Percentiles rank a stretch among this genome's conserved stretches.
These are phyloP conservation scores for Fomitopsis serialis DNA, from an alignment of 768 basidiomycete species.

Conservation along the genomic window DNA sequence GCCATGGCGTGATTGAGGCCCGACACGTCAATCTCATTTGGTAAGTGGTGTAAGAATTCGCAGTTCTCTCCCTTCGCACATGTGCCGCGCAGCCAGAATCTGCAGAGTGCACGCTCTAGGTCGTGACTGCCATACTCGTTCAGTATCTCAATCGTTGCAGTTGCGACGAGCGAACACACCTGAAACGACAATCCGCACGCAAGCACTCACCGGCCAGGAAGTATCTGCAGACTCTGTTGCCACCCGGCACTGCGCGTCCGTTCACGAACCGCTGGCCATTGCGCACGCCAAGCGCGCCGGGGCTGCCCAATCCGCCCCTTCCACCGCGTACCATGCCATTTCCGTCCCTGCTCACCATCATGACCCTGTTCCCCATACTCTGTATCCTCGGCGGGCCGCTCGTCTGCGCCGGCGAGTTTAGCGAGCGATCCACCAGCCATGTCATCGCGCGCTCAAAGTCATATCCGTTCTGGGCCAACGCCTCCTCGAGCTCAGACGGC, in stretches of 20 bases:
- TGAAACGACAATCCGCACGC: conserved; percentile 95
- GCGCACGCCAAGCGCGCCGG: conserved; percentile 16
- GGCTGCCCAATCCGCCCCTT: conserved; percentile 29
- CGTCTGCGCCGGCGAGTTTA: conserved; percentile 38
- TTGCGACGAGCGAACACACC: conserved; percentile 44
- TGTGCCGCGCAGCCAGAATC: conserved; percentile 97
- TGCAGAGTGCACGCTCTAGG: conserved; percentile 87
- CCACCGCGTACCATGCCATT: conserved; percentile 34
- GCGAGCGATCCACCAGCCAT: conserved; percentile 78
- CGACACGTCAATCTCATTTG: conserved; percentile 77
- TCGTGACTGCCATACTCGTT: conserved; percentile 63
- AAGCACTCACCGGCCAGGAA: conserved; percentile 96
- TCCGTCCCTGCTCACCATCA: conserved; percentile 56
- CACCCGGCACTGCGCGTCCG: conserved; percentile 52
- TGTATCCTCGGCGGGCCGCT: conserved; percentile 43
- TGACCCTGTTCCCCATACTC: conserved; percentile 62
- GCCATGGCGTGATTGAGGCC: conserved; percentile 64
- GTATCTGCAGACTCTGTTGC: conserved; percentile 88
- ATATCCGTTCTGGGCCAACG: conserved; percentile 79
- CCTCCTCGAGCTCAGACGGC: conserved; percentile 90
- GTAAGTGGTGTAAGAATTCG: conserved; percentile 93
- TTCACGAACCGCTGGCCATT: conserved; percentile 37
- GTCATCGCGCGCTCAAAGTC: conserved; percentile 97
- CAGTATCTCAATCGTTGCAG: neutral
- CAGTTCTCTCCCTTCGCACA: conserved; percentile 96